A percentile compares a stretch with the other conserved stretches of the same genome.
Evolutionary conservation across 305 asterid species (phyloP).

Genomic region (Fraxinus sp.): DNA sequence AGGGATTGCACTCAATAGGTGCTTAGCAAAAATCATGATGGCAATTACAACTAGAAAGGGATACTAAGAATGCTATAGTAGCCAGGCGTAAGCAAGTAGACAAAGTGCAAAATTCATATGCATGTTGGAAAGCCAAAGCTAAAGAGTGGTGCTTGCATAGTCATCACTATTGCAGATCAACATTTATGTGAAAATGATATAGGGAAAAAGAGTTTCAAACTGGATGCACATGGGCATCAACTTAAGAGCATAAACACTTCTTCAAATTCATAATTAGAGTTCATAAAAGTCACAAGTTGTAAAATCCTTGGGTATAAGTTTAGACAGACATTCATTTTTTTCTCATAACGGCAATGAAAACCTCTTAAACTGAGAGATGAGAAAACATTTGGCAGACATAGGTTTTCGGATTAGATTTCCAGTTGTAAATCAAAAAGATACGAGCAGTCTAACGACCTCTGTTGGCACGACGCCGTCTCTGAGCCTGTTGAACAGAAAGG

Average conservation of each 20-base stretch:
- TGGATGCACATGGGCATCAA: not conserved
- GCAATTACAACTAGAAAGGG: not conserved
- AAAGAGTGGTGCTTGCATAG: not conserved
- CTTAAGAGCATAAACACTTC: not conserved
- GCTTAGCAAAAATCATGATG: not conserved
- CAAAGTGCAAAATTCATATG: not conserved
- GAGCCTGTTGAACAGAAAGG: constrained; percentile 66
- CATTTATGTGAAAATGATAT: not conserved
- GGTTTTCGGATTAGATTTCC: not conserved
- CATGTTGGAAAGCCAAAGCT: not conserved
- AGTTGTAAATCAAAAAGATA: constrained; percentile 9
- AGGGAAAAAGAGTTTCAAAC: not conserved
- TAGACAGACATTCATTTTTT: not conserved
- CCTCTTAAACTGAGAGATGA: not conserved
- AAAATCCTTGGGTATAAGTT: not conserved
- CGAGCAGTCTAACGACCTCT: constrained; percentile 41
- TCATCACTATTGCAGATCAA: not conserved
- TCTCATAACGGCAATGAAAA: not conserved
- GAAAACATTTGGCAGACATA: not conserved
- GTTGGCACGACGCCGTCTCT: constrained; percentile 43
- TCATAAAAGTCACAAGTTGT: not conserved
- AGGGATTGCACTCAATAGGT: not conserved
- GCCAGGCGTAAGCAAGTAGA: not conserved
- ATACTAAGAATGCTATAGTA: not conserved
- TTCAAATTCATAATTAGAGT: not conserved